These are phyloP conservation scores for Gastrodia elata DNA, from an alignment of 106 monocot species.

Conservation along the genomic window DNA sequence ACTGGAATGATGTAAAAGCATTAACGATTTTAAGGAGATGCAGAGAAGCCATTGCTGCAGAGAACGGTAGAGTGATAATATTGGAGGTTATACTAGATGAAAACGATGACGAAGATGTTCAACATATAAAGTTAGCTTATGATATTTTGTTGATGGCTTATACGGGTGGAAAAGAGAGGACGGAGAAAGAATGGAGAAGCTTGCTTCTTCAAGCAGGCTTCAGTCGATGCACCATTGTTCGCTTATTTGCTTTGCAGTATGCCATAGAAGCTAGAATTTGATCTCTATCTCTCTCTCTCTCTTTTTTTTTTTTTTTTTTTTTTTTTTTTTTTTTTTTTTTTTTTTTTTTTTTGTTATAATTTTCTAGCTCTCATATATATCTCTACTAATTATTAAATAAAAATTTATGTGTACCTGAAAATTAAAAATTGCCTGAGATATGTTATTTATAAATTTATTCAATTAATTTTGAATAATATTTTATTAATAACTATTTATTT, in stretches of 20 bases:
- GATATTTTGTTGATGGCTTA: constrained; percentile 13
- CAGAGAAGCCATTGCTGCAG: constrained; percentile 6
- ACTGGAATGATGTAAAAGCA: constrained; percentile 10
- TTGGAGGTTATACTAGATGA: neutral
- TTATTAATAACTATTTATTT: too few species aligned
- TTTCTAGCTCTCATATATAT: too few species aligned
- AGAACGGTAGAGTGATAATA: constrained; percentile 8
- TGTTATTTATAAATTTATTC: too few species aligned
- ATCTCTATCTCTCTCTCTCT: too few species aligned
- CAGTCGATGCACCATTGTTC: neutral
- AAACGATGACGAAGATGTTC: neutral
- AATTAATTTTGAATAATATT: too few species aligned
- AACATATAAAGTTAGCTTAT: neutral
- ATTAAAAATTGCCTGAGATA: too few species aligned
- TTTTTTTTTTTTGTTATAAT: too few species aligned
- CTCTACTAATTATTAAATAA: too few species aligned
- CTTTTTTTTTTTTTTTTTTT: too few species aligned
- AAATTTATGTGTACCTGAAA: too few species aligned
- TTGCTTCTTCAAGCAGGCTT: constrained; percentile 8
- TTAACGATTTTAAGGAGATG: neutral
- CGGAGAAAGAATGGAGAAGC: constrained; percentile 10
- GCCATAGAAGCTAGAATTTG: constrained; percentile 6
- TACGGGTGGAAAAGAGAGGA: constrained; percentile 12
- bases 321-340: too few species aligned
- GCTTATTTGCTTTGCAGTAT: constrained; percentile 6